phyloP scores from a whole-genome alignment of 768 basidiomycete species.

The Calocybe gangraenosa region DNA sequence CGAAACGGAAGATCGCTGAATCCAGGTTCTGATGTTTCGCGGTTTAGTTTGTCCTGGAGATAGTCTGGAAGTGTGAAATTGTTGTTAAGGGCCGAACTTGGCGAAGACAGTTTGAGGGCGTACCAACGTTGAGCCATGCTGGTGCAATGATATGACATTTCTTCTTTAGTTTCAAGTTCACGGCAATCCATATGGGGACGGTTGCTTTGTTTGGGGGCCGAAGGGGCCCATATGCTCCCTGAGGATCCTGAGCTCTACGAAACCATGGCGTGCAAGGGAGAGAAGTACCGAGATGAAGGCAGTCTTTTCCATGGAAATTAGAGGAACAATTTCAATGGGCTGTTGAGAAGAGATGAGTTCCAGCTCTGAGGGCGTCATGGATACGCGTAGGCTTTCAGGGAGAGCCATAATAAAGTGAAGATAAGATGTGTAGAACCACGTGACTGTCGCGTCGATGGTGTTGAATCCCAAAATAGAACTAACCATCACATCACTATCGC shows the following conservation, averaged over 20 bases:
- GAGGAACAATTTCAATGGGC: constrained; percentile 79
- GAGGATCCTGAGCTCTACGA: constrained; percentile 18
- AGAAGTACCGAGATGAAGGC: constrained; percentile 80
- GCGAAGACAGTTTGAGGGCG: constrained; percentile 22
- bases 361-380: constrained; percentile 79
- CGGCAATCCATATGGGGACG: constrained; percentile 96
- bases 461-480: constrained; percentile 19
- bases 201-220: constrained; percentile 79
- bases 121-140: constrained; percentile 84
- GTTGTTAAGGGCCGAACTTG: not conserved
- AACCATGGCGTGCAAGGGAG: constrained; percentile 10
- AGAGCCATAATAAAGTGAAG: constrained; percentile 57
- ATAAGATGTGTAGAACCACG: constrained; percentile 16
- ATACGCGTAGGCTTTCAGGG: constrained; percentile 62
- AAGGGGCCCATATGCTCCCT: constrained; percentile 94
- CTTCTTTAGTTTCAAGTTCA: constrained; percentile 90
- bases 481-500: not conserved
- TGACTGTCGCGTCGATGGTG: constrained; percentile 26
- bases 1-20: constrained; percentile 85
- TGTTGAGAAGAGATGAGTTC: constrained; percentile 87
- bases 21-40: constrained; percentile 67
- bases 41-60: constrained; percentile 66
- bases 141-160: constrained; percentile 93
- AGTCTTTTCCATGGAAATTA: constrained; percentile 87
- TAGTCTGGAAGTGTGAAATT: constrained; percentile 49